Conservation (phyloP, 306 rosid species). For the Trifolium repens region DNA sequence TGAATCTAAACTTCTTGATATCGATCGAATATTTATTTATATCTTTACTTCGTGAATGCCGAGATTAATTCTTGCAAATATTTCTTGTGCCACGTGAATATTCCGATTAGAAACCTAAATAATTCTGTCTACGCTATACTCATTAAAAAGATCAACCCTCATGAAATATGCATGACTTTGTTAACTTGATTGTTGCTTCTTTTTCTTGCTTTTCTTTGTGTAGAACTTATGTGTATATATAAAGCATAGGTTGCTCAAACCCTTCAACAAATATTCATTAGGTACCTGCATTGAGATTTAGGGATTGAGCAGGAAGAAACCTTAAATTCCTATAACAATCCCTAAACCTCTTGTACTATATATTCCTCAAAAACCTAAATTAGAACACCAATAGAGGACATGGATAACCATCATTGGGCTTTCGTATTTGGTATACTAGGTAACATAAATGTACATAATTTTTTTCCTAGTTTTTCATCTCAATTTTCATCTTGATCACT, state of each 20-base stretch:
- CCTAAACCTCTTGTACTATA: background rate
- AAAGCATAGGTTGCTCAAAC: background rate
- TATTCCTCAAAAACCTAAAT: background rate
- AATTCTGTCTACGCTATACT: background rate
- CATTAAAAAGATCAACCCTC: background rate
- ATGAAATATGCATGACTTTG: background rate
- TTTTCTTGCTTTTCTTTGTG: background rate
- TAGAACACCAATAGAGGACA: background rate
- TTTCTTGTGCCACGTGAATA: background rate
- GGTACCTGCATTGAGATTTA: background rate
- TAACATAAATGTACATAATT: background rate
- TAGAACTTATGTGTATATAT: background rate
- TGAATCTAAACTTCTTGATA: too few species aligned
- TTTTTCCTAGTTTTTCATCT: too few species aligned
- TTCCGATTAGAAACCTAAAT: background rate
- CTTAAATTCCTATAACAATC: background rate
- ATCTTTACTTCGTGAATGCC: too few species aligned
- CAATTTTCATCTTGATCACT: too few species aligned
- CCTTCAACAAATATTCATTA: background rate
- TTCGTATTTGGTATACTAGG: background rate
- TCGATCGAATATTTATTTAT: too few species aligned
- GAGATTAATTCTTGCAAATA: too few species aligned
- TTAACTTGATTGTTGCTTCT: background rate
- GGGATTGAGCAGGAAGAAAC: slow-evolving; percentile 15
- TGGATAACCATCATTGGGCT: background rate